Evolutionary conservation across 768 basidiomycete species (phyloP).

Genomic region (Myochromella boudieri): DNA sequence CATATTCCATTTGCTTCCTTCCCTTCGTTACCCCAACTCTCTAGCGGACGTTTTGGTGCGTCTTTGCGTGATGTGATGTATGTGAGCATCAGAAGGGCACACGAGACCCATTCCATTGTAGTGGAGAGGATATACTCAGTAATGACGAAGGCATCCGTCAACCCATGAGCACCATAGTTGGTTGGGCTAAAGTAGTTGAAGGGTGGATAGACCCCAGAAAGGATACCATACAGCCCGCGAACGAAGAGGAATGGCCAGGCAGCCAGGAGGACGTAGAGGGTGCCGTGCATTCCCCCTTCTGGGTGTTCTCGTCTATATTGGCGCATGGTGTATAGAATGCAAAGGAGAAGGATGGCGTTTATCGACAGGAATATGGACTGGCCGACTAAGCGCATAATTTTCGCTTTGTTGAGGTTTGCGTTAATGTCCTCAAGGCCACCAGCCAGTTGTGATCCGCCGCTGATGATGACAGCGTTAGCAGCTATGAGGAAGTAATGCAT

Average conservation of each 20-base stretch:
- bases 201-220: slow-evolving; percentile 21
- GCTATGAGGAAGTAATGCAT: slow-evolving; percentile 30
- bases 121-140: slow-evolving; percentile 27
- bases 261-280: slow-evolving; percentile 25
- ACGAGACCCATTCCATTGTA: slow-evolving; percentile 27
- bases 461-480: slow-evolving; percentile 32
- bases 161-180: slow-evolving; percentile 22
- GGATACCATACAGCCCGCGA: slow-evolving; percentile 32
- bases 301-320: slow-evolving; percentile 18
- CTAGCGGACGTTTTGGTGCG: slow-evolving; percentile 14
- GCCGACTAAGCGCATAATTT: slow-evolving; percentile 29
- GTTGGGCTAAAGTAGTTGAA: slow-evolving; percentile 26
- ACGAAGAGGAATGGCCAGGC: slow-evolving; percentile 32
- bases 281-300: slow-evolving; percentile 23
- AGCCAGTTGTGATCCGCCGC: slow-evolving; percentile 31
- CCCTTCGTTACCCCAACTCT: slow-evolving; percentile 8
- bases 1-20: no score
- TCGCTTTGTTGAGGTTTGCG: slow-evolving; percentile 20
- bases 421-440: slow-evolving; percentile 21
- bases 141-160: slow-evolving; percentile 21
- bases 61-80: slow-evolving; percentile 22
- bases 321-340: slow-evolving; percentile 26
- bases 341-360: slow-evolving; percentile 23
- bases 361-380: slow-evolving; percentile 32
- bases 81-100: slow-evolving; percentile 20